Evolutionary conservation across 202 grass and related monocot species (phyloP).

Genomic region (Bolboschoenoplectus hybrid): DNA sequence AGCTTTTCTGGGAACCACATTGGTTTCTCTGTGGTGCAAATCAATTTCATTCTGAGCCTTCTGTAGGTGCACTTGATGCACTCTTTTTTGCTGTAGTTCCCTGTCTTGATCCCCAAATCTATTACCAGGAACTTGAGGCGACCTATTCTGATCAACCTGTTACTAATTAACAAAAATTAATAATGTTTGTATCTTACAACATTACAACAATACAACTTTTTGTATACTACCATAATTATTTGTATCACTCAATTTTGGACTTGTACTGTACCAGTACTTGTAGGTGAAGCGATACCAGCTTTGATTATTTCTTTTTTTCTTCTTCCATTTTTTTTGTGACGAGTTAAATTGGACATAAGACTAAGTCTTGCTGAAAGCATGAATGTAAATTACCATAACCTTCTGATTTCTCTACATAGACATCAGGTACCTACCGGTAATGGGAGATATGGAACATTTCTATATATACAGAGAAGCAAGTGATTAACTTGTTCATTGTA

Average conservation of each 20-base stretch:
- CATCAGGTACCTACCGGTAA: background rate
- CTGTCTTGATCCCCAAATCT: constrained; percentile 57
- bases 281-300: background rate
- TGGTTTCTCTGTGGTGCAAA: constrained; percentile 43
- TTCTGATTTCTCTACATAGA: background rate
- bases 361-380: background rate
- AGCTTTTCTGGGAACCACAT: constrained; percentile 28
- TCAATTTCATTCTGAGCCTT: constrained; percentile 46
- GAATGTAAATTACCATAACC: background rate
- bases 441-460: background rate
- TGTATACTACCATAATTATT: background rate
- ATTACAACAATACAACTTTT: constrained; percentile 7
- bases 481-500: background rate
- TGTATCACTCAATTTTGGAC: background rate
- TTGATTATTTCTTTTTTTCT: background rate
- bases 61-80: constrained; percentile 41
- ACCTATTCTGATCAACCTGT: constrained; percentile 21
- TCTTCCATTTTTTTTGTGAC: background rate
- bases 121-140: constrained; percentile 56
- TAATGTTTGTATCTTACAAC: constrained; percentile 11
- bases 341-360: background rate
- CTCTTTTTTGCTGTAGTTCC: constrained; percentile 51
- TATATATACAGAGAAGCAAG: background rate
- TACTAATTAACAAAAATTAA: constrained; percentile 28
- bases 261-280: background rate